phyloP scores from a whole-genome alignment of 1,284 basidiomycete genomes.

The Moesziomyces globuligerus region DNA sequence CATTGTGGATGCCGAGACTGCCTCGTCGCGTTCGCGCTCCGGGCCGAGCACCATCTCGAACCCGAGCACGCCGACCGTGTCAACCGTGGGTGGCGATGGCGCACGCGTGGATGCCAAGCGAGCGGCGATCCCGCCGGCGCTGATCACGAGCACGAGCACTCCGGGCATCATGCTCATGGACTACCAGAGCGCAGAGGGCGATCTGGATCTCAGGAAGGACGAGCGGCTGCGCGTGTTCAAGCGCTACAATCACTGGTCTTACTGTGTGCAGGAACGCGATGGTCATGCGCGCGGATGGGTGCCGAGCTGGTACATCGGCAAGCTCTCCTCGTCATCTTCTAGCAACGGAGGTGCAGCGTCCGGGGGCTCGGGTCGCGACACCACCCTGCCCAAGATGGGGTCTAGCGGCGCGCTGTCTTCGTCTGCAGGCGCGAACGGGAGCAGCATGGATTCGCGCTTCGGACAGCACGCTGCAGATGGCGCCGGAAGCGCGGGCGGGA shows the following conservation, averaged over 20 bases:
- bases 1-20: conserved; percentile 60
- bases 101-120: conserved; percentile 23
- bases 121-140: conserved; percentile 80
- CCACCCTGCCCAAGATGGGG: conserved; percentile 10
- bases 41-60: conserved; percentile 37
- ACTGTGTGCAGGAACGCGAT: conserved; percentile 69
- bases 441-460: conserved; percentile 8
- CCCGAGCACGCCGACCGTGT: conserved; percentile 39
- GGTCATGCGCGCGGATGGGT: conserved; percentile 62
- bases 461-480: not conserved
- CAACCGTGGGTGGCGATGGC: conserved; percentile 3
- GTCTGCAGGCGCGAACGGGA: not conserved
- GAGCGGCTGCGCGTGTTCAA: conserved; percentile 92
- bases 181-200: conserved; percentile 83
- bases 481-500: conserved; percentile 1
- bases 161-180: conserved; percentile 94
- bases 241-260: conserved; percentile 94
- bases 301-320: conserved; percentile 64
- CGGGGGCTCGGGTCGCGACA: not conserved
- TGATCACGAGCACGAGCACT: conserved; percentile 92
- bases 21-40: conserved; percentile 4
- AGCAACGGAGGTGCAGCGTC: not conserved
- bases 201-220: conserved; percentile 84
- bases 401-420: conserved; percentile 14
- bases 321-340: conserved; percentile 27